These are phyloP conservation scores for Cladorrhinum samala DNA, from an alignment of 495 filamentous ascomycete species.

Conservation along the genomic window DNA sequence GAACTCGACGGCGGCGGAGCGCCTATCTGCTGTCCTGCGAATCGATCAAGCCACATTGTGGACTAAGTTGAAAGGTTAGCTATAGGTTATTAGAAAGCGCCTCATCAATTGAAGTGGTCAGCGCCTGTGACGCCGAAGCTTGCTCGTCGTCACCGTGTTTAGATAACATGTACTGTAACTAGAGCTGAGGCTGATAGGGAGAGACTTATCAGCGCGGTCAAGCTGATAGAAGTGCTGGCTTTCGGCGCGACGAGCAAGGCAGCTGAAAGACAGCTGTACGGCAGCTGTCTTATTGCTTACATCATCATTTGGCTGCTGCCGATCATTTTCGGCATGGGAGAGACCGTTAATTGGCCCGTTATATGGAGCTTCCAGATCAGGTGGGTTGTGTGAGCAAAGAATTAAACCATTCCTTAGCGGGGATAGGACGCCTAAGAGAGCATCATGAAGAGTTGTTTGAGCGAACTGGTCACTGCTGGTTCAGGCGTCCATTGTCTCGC, in stretches of 20 bases:
- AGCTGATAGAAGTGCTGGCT: no score
- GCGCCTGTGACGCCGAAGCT: background rate
- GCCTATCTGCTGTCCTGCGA: slow-evolving; percentile 64
- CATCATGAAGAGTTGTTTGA: no score
- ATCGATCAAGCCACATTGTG: slow-evolving; percentile 84
- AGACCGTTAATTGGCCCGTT: background rate
- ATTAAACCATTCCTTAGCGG: background rate
- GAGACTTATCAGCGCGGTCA: no score
- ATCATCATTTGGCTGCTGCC: background rate
- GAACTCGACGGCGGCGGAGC: slow-evolving; percentile 47
- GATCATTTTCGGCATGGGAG: no score
- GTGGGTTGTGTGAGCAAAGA: background rate
- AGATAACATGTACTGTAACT: background rate
- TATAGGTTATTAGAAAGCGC: background rate
- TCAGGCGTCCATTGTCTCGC: background rate
- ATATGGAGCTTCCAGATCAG: background rate
- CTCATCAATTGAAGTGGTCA: background rate
- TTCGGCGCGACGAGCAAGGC: no score
- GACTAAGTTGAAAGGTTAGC: background rate
- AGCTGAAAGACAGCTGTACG: background rate
- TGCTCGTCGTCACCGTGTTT: background rate
- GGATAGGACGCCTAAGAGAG: background rate
- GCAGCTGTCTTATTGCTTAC: no score
- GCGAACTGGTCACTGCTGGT: no score
- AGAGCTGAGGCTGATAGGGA: no score